Conservation (phyloP, 2,329 filamentous ascomycete species). For the Aspergillus unguis region DNA sequence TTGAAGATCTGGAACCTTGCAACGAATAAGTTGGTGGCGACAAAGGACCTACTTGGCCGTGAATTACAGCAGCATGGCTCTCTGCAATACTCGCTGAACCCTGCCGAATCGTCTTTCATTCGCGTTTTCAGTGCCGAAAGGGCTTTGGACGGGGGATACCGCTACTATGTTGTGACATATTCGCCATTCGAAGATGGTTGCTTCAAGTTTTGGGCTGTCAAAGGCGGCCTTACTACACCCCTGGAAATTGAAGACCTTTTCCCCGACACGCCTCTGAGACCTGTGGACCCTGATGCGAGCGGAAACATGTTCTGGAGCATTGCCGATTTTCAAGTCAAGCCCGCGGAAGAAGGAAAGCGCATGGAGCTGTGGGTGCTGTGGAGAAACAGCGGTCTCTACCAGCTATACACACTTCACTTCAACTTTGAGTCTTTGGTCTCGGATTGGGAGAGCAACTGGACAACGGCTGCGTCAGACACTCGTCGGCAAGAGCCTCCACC, state of each 20-base stretch:
- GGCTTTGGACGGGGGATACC: conserved; percentile 45
- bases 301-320: conserved; percentile 76
- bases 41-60: conserved; percentile 73
- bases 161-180: conserved; percentile 71
- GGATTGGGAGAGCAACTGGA: conserved; percentile 69
- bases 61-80: conserved; percentile 64
- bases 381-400: conserved; percentile 79
- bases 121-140: conserved; percentile 62
- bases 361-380: conserved; percentile 72
- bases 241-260: conserved; percentile 70
- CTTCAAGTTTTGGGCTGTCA: conserved; percentile 89
- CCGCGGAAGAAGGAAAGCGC: conserved; percentile 50
- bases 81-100: conserved; percentile 73
- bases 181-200: conserved; percentile 82
- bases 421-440: conserved; percentile 60
- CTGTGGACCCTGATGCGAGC: conserved; percentile 60
- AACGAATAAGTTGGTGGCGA: conserved; percentile 73
- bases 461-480: conserved; percentile 61
- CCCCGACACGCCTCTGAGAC: conserved; percentile 60
- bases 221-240: conserved; percentile 55
- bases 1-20: conserved; percentile 84
- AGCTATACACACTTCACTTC: conserved; percentile 70
- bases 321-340: conserved; percentile 68
- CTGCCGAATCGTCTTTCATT: conserved; percentile 72
- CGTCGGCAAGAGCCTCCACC: conserved; percentile 53